Conservation (phyloP, 371 early-diverging fungal genomes). For the Conidiobolus incongruus region DNA sequence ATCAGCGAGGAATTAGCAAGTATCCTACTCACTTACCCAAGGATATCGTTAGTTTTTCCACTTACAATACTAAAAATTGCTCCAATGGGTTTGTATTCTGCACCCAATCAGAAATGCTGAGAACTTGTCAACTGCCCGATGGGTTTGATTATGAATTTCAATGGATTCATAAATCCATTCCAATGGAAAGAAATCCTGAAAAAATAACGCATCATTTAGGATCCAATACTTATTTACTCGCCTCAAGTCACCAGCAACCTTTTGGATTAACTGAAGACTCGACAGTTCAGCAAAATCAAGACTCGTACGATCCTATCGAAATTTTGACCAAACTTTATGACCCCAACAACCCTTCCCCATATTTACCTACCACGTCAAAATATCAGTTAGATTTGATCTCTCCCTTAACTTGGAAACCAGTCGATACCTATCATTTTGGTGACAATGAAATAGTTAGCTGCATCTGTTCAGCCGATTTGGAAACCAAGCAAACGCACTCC, state of each 20-base stretch:
- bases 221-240: no score
- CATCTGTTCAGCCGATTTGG: conserved; percentile 56
- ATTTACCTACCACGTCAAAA: background rate
- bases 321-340: background rate
- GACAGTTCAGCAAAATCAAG: conserved; percentile 5
- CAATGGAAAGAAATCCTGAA: no score
- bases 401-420: conserved; percentile 87
- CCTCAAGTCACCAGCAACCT: no score
- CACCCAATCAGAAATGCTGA: conserved; percentile 12
- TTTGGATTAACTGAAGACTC: conserved; percentile 26
- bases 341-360: background rate
- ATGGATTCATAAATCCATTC: no score
- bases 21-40: conserved; percentile 12
- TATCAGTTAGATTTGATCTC: conserved; percentile 70
- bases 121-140: conserved; percentile 2
- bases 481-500: conserved; percentile 64
- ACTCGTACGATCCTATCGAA: background rate
- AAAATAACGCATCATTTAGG: no score
- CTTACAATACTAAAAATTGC: conserved; percentile 66
- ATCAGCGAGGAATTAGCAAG: conserved; percentile 7
- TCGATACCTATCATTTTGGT: conserved; percentile 55
- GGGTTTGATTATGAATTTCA: background rate
- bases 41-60: conserved; percentile 40
- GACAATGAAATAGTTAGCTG: conserved; percentile 72
- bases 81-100: conserved; percentile 55